Evolutionary conservation across 257 asterid species (phyloP), one percentile per base, ranked within the genome.

Genomic region (Catharanthus roseus): DNA sequence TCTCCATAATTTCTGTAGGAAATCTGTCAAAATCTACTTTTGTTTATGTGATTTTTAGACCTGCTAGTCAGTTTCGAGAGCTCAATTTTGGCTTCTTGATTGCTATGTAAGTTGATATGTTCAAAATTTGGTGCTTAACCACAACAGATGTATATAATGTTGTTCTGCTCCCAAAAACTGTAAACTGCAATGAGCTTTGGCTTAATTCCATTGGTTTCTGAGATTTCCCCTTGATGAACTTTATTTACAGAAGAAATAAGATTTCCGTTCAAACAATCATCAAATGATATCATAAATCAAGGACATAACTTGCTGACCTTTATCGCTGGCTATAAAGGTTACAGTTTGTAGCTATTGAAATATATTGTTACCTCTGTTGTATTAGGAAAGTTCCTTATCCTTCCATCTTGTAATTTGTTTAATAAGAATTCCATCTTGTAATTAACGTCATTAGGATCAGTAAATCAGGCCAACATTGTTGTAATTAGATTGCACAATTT

Each of bases 1-100:
- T 28, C 15, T 70, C 57, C 23, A 3, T 38, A 38, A 38, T 58
- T n/a, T n/a, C n/a, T n/a, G n/a, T 51, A 58, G 39, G 53, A 41
- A 42, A 29, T 1, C 23, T 26, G 47, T 53, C 19, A 51, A 61
- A 31, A 55, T 28, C 26, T 26, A 18, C 60, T 13, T 47, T 56
- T n/a, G 66, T 56, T n/a, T 16, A 6, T 68, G 13, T n/a, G 3
- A 57, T 63, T 3, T 9, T 33, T 24, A 45, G 70, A 50, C 53
- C 13, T 47, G 41, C 38, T 36, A 28, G 53, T 64, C 21, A 29
- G 70, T 33, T 63, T 63, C 38, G 54, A 39, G 55, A 50, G 65
- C 42, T 68, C 72, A 49, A 57, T 44, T 67, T 74, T 66, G 72
- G 21, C 60, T 5, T 41, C 28, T 66, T 51, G 67, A 31, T 65